A percentile compares a stretch with the other conserved stretches of the same genome.
Evolutionary conservation across 352 stramenopile genomes (phyloP).

Genomic region (Phytophthora multivora): DNA sequence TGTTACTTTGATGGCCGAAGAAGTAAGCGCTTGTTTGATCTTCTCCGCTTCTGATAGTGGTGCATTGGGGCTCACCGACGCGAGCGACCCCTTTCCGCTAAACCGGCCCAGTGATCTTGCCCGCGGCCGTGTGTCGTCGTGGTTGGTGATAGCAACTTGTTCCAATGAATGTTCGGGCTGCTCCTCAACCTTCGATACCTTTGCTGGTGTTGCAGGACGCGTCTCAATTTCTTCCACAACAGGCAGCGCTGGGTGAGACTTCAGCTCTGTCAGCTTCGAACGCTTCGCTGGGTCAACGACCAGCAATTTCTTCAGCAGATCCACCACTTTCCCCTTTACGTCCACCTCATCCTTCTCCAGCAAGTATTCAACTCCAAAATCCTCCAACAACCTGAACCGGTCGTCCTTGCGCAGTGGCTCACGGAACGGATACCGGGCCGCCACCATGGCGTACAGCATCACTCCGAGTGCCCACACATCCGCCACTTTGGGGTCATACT

Average conservation of each 20-base stretch:
- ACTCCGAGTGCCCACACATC: constrained; percentile 86
- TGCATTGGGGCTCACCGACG: constrained; percentile 27
- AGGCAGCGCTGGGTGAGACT: constrained; percentile 46
- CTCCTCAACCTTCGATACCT: not conserved
- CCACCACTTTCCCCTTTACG: constrained; percentile 45
- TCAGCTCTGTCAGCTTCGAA: constrained; percentile 42
- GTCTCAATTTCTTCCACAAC: constrained; percentile 7
- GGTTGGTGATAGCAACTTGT: constrained; percentile 1
- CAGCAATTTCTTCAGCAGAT: constrained; percentile 63
- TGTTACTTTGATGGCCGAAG: constrained; percentile 21
- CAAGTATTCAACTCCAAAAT: constrained; percentile 69
- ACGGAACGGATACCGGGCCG: constrained; percentile 65
- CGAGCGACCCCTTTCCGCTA: constrained; percentile 25
- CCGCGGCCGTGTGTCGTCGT: constrained; percentile 21
- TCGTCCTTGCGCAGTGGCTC: constrained; percentile 58
- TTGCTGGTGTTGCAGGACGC: constrained; percentile 1
- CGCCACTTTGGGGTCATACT: constrained; percentile 66
- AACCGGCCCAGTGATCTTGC: constrained; percentile 31
- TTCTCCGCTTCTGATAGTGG: constrained; percentile 24
- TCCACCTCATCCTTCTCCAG: constrained; percentile 73
- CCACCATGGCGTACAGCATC: constrained; percentile 79
- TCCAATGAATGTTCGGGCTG: constrained; percentile 4
- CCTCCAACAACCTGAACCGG: constrained; percentile 59
- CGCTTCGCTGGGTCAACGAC: constrained; percentile 53
- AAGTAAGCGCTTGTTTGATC: constrained; percentile 29